phyloP scores from a whole-genome alignment of 768 basidiomycete genomes.

The Kwoniella europaea region DNA sequence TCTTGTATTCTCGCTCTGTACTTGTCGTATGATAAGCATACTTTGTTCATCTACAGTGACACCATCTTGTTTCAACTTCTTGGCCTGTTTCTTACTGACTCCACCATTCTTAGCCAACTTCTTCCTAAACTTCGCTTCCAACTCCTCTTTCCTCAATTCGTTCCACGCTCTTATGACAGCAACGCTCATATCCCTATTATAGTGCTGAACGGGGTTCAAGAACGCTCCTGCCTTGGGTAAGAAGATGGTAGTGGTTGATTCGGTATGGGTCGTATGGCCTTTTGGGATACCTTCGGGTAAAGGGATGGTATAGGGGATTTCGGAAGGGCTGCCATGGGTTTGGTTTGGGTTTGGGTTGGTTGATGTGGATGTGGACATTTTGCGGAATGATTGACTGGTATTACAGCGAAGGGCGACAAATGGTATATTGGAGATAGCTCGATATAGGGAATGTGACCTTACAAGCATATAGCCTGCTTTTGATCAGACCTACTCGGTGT shows the following conservation, averaged over 20 bases:
- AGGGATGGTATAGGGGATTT: constrained; percentile 41
- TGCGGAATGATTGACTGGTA: not conserved
- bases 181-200: constrained; percentile 92
- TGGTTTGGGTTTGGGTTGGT: too few species aligned
- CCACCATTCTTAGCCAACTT: constrained; percentile 67
- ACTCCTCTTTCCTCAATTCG: constrained; percentile 62
- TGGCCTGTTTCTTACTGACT: constrained; percentile 27
- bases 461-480: constrained; percentile 1
- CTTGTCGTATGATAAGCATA: not conserved
- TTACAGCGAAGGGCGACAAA: not conserved
- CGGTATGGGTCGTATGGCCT: constrained; percentile 55
- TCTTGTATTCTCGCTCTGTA: not conserved
- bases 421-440: not conserved
- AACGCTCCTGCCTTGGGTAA: constrained; percentile 78
- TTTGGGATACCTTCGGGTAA: constrained; percentile 45
- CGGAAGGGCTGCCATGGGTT: not conserved
- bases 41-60: constrained; percentile 39
- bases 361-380: constrained; percentile 11
- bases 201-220: constrained; percentile 96
- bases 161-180: constrained; percentile 90
- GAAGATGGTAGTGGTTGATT: constrained; percentile 65
- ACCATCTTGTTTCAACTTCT: constrained; percentile 57
- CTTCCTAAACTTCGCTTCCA: constrained; percentile 48
- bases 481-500: not conserved
- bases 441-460: not conserved